phyloP scores from a whole-genome alignment of 768 basidiomycete genomes.

The Termitomyces sp. region DNA sequence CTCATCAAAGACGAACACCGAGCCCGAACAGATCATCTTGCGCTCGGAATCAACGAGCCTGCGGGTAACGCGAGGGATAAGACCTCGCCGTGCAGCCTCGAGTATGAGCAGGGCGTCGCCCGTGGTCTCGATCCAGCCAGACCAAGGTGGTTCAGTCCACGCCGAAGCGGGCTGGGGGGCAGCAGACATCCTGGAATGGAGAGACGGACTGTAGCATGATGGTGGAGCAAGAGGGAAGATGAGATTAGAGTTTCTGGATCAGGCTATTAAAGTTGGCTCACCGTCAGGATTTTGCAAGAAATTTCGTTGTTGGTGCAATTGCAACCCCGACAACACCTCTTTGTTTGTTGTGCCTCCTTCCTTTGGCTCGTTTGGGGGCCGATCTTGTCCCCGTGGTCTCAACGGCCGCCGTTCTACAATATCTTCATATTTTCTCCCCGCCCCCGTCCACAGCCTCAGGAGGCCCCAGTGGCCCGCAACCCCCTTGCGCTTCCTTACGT shows the following conservation, averaged over 20 bases:
- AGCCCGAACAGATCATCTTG: slow-evolving; percentile 88
- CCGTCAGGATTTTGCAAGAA: slow-evolving; percentile 60
- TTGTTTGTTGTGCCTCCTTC: slow-evolving; percentile 26
- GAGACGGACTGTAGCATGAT: slow-evolving; percentile 21
- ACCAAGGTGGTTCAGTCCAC: slow-evolving; percentile 90
- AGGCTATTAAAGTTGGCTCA: slow-evolving; percentile 61
- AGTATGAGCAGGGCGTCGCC: slow-evolving; percentile 95
- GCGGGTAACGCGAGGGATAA: slow-evolving; percentile 89
- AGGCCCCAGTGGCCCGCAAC: not conserved
- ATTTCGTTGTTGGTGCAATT: slow-evolving; percentile 36
- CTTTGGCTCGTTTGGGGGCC: slow-evolving; percentile 6
- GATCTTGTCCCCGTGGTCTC: not conserved
- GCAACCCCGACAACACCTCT: slow-evolving; percentile 33
- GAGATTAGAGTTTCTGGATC: slow-evolving; percentile 56
- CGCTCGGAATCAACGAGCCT: slow-evolving; percentile 90
- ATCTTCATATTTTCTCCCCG: not conserved
- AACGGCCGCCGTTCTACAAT: not conserved
- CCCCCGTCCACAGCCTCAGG: not conserved
- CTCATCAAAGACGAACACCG: slow-evolving; percentile 97
- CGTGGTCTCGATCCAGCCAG: slow-evolving; percentile 93
- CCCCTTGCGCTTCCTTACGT: slow-evolving; percentile 14
- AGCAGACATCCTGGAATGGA: slow-evolving; percentile 29
- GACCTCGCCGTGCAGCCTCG: slow-evolving; percentile 85
- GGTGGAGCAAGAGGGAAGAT: slow-evolving; percentile 22
- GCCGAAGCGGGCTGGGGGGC: slow-evolving; percentile 32